Percentiles rank a stretch among this genome's conserved stretches.
These are phyloP conservation scores for Colletotrichum tabaci DNA, from an alignment of 2,329 filamentous ascomycete species.

Conservation along the genomic window DNA sequence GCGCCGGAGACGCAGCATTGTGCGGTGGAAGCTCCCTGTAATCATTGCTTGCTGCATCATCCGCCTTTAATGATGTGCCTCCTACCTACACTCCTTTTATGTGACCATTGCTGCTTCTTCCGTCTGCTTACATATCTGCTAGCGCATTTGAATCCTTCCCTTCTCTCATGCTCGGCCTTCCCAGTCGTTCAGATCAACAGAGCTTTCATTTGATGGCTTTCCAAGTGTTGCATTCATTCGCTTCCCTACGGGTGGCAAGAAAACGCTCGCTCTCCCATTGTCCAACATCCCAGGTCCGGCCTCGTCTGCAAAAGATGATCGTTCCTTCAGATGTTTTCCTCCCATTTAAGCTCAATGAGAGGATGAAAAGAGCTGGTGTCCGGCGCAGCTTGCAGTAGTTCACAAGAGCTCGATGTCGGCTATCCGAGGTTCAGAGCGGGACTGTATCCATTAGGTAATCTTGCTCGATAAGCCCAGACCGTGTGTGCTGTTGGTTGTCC, in stretches of 20 bases:
- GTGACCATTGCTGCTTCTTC: neutral
- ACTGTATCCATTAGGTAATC: slow-evolving; percentile 19
- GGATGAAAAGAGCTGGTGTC: neutral
- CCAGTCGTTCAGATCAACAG: neutral
- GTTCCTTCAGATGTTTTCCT: neutral
- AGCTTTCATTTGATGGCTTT: neutral
- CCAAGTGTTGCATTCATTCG: neutral
- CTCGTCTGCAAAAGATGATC: too few relatives aligned
- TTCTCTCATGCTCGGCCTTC: neutral
- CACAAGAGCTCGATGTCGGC: slow-evolving; percentile 18
- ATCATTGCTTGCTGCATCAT: neutral
- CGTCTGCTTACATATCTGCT: neutral
- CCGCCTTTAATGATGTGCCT: too few relatives aligned
- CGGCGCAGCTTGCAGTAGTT: neutral
- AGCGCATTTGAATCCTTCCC: too few relatives aligned
- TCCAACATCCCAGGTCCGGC: neutral
- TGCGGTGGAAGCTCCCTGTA: neutral
- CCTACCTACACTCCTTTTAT: neutral
- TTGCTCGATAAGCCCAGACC: slow-evolving; percentile 6
- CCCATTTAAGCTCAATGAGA: neutral
- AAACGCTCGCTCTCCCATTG: neutral
- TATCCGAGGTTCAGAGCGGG: slow-evolving; percentile 31
- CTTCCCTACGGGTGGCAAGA: neutral
- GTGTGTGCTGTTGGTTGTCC: neutral
- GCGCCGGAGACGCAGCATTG: slow-evolving; percentile 27